Base-by-base conservation (phyloP, 768 basidiomycete species). In the Pleurotus djamor region DNA sequence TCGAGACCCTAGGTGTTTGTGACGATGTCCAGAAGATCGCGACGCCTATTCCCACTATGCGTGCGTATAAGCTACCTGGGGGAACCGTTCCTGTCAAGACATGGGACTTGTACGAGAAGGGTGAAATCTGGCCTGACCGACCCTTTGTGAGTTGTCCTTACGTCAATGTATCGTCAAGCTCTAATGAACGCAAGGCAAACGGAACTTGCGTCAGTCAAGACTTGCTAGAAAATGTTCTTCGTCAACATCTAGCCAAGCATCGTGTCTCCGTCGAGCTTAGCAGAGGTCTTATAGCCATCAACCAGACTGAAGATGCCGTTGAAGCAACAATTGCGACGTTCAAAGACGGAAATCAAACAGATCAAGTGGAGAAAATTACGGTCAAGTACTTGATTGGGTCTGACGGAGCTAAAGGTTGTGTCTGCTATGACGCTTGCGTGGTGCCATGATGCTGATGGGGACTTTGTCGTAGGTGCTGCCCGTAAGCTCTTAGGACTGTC, bases 31-130 rank as follows among this genome's bases (percentile, higher is more conserved):
- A 61, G 34, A 61, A 60, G 56, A 35, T 12, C 3, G 64, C 66
- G 12, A 65, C 63, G 10, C 59, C 60, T 4, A 65, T 68, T 35
- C 66, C 67, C n/a, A 65, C 67, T 10, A 67, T 70, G 68, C 68
- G 64, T 4, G 65, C 65, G 9, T 69, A 70, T 47, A 66, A 64
- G 48, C 63, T 69, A 7, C 69, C 67, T 2, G 69, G 69, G 0
- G 67, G 69, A 33, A 67, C 60, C 9, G 49, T 60, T 8, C 66
- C 66, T 13, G 64, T 65, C 14, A 69, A 67, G 36, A 68, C 67
- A 2, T 69, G 67, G 68, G 63, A 66, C 47, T 45, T 68, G 44
- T 68, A 66, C 58, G 59, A 61, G 48, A 64, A 65, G 45, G 54
- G 54, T 16, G 52, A 60, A 9, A 50, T 60, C 14, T 66, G 67